Evolutionary conservation across 1,284 basidiomycete genomes (phyloP), one percentile per base, ranked within the genome.

Genomic region (Phlebopus sp.): DNA sequence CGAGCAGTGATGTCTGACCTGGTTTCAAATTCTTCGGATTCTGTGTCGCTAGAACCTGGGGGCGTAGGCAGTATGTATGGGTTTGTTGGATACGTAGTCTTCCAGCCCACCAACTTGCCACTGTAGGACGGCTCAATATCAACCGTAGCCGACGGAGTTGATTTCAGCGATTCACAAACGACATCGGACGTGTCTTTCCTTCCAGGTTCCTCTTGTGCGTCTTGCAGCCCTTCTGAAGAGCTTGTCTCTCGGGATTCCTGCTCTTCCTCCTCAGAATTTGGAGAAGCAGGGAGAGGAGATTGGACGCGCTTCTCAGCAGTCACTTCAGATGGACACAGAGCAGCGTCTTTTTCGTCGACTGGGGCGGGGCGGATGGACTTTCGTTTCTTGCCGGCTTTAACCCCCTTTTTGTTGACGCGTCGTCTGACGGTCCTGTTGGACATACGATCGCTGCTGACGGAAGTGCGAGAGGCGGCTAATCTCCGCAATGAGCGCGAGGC

Each of bases 391-490:
- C 27, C 32, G 7, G 36, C 29, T 25, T 29, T 25, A 8, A n/a
- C 13, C 13, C 39, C 47, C 7, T 54, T 58, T 3, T 60, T 47
- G 8, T 15, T n/a, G 36, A 62, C 59, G 44, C 49, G 38, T 25
- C 47, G 52, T 40, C 60, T 54, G 17, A 59, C 5, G n/a, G 56
- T 55, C 36, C 46, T 55, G 3, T 29, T 29, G 27, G 27, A 29
- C 10, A 11, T 29, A 29, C 27, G 27, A 8, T 9, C 27, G 9
- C 5, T 29, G 27, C 1, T 15, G 2, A 34, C 40, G 19, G 48
- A 17, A 23, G 51, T 44, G 19, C 42, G 32, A 17, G 64, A 64
- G 11, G 31, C 15, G 1, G 50, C n/a, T n/a, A n/a, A 57, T 41
- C 62, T 62, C 18, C 40, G 53, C 14, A 30, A 27, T 8, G 34